These are phyloP conservation scores for Stagonosporopsis cucurbitacearum DNA, from an alignment of 2,329 filamentous ascomycete species.

Conservation along the genomic window DNA sequence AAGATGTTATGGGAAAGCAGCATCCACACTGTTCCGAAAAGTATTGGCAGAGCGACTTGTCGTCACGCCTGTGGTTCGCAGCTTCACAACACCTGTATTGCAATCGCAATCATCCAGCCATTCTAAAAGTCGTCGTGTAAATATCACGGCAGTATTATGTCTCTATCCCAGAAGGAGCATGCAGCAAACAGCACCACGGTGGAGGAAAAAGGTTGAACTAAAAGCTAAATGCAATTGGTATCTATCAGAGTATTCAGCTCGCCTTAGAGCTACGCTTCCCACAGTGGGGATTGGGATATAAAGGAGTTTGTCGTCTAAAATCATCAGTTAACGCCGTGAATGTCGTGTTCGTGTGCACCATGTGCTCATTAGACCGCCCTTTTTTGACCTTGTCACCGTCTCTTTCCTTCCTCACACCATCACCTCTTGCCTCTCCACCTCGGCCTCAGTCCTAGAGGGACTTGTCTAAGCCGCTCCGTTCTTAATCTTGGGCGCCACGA, in stretches of 20 bases:
- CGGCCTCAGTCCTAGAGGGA: neutral
- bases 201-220: neutral
- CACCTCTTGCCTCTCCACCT: neutral
- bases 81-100: too few species aligned
- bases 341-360: neutral
- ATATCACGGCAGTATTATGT: too few species aligned
- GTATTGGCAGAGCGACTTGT: too few species aligned
- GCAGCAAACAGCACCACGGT: neutral
- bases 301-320: slow-evolving; percentile 24
- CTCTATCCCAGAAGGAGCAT: too few species aligned
- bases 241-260: slow-evolving; percentile 13
- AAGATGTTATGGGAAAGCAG: neutral
- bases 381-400: slow-evolving; percentile 9
- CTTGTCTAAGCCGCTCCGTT: slow-evolving; percentile 16
- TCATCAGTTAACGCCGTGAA: slow-evolving; percentile 15
- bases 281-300: slow-evolving; percentile 20
- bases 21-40: too few species aligned
- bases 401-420: neutral
- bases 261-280: slow-evolving; percentile 22
- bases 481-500: slow-evolving; percentile 57
- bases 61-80: too few species aligned
- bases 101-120: too few species aligned
- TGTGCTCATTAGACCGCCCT: slow-evolving; percentile 21
- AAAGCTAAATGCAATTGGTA: slow-evolving; percentile 13
- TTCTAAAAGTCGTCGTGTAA: too few species aligned